Evolutionary conservation across 371 early-diverging fungal species (phyloP).

Genomic region (Actinomortierella ambigua): DNA sequence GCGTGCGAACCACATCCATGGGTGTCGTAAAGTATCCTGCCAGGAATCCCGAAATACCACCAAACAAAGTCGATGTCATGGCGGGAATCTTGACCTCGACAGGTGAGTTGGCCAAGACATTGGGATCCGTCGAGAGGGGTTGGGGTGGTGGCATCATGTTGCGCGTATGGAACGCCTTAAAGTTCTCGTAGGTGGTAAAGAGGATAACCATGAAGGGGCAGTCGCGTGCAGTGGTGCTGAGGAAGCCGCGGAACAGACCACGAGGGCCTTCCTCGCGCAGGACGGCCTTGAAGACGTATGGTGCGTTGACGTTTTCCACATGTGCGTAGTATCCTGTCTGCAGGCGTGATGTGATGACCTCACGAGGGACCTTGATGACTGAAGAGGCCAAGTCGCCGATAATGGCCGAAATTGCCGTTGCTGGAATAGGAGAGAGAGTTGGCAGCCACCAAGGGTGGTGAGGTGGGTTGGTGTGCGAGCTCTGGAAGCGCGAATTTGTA

Average conservation of each 20-base stretch:
- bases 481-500: slow-evolving; percentile 40
- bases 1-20: slow-evolving; percentile 81
- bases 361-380: slow-evolving; percentile 84
- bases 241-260: slow-evolving; percentile 81
- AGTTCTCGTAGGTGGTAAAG: slow-evolving; percentile 79
- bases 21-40: slow-evolving; percentile 86
- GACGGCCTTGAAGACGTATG: slow-evolving; percentile 61
- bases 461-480: slow-evolving; percentile 20
- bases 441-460: slow-evolving; percentile 46
- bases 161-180: slow-evolving; percentile 74
- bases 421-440: slow-evolving; percentile 55
- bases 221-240: slow-evolving; percentile 77
- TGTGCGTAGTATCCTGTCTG: slow-evolving; percentile 70
- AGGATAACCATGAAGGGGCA: slow-evolving; percentile 87
- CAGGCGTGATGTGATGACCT: slow-evolving; percentile 80
- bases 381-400: slow-evolving; percentile 78
- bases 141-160: slow-evolving; percentile 39
- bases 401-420: slow-evolving; percentile 76
- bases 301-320: slow-evolving; percentile 45
- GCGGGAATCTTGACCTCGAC: slow-evolving; percentile 70
- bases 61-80: slow-evolving; percentile 70
- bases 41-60: slow-evolving; percentile 79
- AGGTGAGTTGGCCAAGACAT: slow-evolving; percentile 55
- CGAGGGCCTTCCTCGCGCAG: slow-evolving; percentile 66
- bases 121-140: slow-evolving; percentile 46